phyloP scores from a whole-genome alignment of 2,329 filamentous ascomycete genomes.

The Xylariaceae sp. region DNA sequence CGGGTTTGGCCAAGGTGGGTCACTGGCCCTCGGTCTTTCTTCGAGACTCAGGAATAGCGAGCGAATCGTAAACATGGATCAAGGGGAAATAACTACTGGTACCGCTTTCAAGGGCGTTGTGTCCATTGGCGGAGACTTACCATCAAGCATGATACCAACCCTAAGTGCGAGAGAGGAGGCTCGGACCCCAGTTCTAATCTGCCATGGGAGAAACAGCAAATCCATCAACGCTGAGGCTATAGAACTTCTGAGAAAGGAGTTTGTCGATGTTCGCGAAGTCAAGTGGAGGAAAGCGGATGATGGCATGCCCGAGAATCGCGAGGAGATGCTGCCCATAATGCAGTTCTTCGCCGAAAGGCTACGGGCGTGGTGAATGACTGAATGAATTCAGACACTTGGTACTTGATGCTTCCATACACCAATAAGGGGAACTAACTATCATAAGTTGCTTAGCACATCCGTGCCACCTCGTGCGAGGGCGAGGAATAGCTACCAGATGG shows the following conservation, averaged over 20 bases:
- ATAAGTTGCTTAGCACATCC: not conserved
- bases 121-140: slow-evolving; percentile 58
- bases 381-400: not conserved
- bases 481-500: not conserved
- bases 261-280: slow-evolving; percentile 62
- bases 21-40: slow-evolving; percentile 55
- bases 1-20: slow-evolving; percentile 65
- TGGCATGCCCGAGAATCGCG: slow-evolving; percentile 74
- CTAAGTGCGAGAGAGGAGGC: slow-evolving; percentile 49
- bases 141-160: slow-evolving; percentile 47
- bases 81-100: slow-evolving; percentile 7
- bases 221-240: slow-evolving; percentile 55
- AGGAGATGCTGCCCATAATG: slow-evolving; percentile 91
- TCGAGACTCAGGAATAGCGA: slow-evolving; percentile 39
- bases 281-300: slow-evolving; percentile 69
- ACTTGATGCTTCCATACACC: not conserved
- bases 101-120: slow-evolving; percentile 52
- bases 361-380: slow-evolving; percentile 25
- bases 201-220: slow-evolving; percentile 48
- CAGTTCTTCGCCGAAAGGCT: slow-evolving; percentile 70
- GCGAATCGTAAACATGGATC: slow-evolving; percentile 35
- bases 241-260: slow-evolving; percentile 60
- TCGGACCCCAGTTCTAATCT: slow-evolving; percentile 60
- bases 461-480: too few relatives aligned
- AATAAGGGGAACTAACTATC: not conserved